Conservation (phyloP, 2,329 filamentous ascomycete genomes). For the Trichoderma arundinaceum region DNA sequence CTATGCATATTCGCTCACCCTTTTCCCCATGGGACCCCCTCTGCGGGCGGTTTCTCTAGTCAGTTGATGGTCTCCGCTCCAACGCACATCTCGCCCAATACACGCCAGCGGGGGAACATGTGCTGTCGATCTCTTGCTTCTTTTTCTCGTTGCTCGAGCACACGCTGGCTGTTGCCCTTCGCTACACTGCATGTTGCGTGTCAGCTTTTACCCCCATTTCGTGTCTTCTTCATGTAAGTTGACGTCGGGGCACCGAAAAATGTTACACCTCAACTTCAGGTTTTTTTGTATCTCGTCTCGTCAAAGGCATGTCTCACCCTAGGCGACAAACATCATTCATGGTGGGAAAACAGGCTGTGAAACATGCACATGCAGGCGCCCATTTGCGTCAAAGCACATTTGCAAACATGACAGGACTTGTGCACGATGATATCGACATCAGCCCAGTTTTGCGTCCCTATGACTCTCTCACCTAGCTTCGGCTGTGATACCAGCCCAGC, state of each 20-base stretch:
- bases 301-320: background rate
- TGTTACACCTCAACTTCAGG: conserved; percentile 7
- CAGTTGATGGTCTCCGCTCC: conserved; percentile 20
- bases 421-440: conserved; percentile 2
- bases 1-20: conserved; percentile 6
- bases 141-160: conserved; percentile 7
- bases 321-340: background rate
- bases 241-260: conserved; percentile 7
- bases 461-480: background rate
- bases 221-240: conserved; percentile 15
- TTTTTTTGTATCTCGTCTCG: background rate
- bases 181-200: conserved; percentile 4
- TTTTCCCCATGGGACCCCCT: conserved; percentile 20
- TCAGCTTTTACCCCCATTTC: background rate
- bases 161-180: background rate
- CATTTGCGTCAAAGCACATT: background rate
- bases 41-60: conserved; percentile 16
- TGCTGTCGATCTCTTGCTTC: conserved; percentile 27
- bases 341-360: conserved; percentile 11
- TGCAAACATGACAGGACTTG: background rate
- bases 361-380: background rate
- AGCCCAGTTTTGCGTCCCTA: background rate
- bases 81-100: conserved; percentile 18
- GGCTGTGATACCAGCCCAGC: background rate
- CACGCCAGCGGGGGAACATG: conserved; percentile 22